Base-by-base conservation (phyloP, 345 rosid species). In the Bruguiera sexangula region DNA sequence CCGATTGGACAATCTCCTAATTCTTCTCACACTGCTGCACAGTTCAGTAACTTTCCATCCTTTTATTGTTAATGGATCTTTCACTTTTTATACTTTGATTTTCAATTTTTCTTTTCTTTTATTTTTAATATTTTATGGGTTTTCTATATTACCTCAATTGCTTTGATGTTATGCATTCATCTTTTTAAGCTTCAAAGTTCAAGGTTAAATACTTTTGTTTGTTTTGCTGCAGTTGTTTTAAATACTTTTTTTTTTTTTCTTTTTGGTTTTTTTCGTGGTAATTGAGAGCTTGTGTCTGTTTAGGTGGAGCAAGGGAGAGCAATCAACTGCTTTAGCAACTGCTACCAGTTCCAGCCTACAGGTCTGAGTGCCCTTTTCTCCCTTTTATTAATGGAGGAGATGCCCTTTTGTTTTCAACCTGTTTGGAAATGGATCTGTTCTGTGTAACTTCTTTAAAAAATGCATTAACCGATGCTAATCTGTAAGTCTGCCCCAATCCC, bases 291-390 rank as follows among this genome's bases (percentile, higher is more conserved):
- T 27, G 1, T 24, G 19, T 5, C 26, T 19, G 67, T 61, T 56
- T 60, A 87, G 91, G 72, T 82, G 87, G 86, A 89, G 97, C 66
- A 84, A 79, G 61, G 84, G 88, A 68, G 98, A 94, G 81, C 96
- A 94, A 75, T 85, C 98, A 20, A 85, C 88, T 19, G 98, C 97
- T 71, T 71, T 91, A 36, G 88, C 97, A 39, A 85, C 97, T 69
- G 88, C 96, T 63, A 82, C 93, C 65, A 72, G 56, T 81, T 81
- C 90, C 71, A 83, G 77, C 76, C 84, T 83, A 66, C 83, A 85
- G 92, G 98, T 89, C 67, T 37, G 67, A 1, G 65, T 74, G 50
- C 62, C 50, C 67, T 29, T 29, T 75, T 48, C 48, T 43, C 5
- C 19, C 19, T 11, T 43, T 43, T 43, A 16, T 4, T 20, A 11